Evolutionary conservation across 1,284 basidiomycete genomes (phyloP), one percentile per base, ranked within the genome.

Genomic region (Fistulinella cinereoalba): DNA sequence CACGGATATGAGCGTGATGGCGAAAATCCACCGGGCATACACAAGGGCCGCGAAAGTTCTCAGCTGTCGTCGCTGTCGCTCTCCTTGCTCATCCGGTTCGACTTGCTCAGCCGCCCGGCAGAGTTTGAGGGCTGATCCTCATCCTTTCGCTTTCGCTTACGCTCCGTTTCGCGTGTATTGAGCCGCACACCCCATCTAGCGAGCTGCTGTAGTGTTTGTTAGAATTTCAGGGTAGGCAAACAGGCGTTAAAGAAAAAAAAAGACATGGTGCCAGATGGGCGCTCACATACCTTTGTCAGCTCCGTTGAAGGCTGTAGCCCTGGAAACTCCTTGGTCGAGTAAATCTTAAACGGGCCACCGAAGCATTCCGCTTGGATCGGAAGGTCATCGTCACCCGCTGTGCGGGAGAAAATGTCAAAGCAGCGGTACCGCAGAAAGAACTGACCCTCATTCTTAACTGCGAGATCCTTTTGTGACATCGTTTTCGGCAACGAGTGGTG

Each of bases 271-370:
- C n/a, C n/a, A n/a, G n/a, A n/a, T n/a, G n/a, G n/a, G n/a, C n/a
- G n/a, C n/a, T n/a, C n/a, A n/a, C n/a, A n/a, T n/a, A 85, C 85
- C 76, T 85, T 89, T 6, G 87, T 88, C 34, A 89, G 66, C 29
- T 85, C 79, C 0, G 87, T 89, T 0, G 86, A 88, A 2, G 82
- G 75, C 21, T 74, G 76, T 13, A 89, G 64, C 2, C 86, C 85
- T 0, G 87, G 87, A 58, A 89, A 89, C 59, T 86, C 83, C 56
- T 89, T 89, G 0, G 87, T 88, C 19, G 85, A 86, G 57, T 85
- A 89, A 0, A 89, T 77, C 18, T 75, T 76, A 62, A 89, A 89
- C 1, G 70, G 51, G 0, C 81, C 81, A 8, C 86, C 85, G 44
- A 78, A 84, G 56, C 81, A 83, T 61, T 88, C 83, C 1, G 85